Percentiles rank a stretch among this genome's conserved stretches.
Conservation (phyloP, 2,329 filamentous ascomycete genomes). For the Colletotrichum aenigma region DNA sequence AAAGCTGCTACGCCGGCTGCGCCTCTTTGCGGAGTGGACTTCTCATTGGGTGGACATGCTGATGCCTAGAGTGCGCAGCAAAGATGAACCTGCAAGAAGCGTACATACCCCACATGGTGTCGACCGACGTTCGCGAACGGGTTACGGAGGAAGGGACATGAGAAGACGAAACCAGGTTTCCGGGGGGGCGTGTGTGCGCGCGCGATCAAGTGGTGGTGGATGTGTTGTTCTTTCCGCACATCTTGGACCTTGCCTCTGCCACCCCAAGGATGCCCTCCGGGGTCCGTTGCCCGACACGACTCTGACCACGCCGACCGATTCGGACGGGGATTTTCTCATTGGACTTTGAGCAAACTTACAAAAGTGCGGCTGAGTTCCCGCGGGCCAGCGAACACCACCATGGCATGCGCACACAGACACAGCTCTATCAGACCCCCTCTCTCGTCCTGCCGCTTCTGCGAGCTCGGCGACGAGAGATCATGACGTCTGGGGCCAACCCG, state of each 20-base stretch:
- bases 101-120: constrained; percentile 3
- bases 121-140: not conserved
- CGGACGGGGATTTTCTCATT: not conserved
- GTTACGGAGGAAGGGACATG: not conserved
- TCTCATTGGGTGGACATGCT: constrained; percentile 1
- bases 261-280: not conserved
- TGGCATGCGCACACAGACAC: not conserved
- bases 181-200: not conserved
- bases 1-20: not conserved
- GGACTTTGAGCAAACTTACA: not conserved
- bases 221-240: not conserved
- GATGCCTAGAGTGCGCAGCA: not conserved
- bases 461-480: not conserved
- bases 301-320: not conserved
- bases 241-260: not conserved
- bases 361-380: constrained; percentile 12
- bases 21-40: not conserved
- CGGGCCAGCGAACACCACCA: not conserved
- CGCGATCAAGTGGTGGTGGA: not conserved
- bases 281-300: constrained; percentile 3
- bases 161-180: constrained; percentile 1
- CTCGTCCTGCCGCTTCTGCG: not conserved
- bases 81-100: not conserved
- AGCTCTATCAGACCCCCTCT: not conserved
- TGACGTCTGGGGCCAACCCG: constrained; percentile 4